Evolutionary conservation across 2,329 filamentous ascomycete species (phyloP), one percentile per base, ranked within the genome.

Genomic region (Cladophialophora immunda): DNA sequence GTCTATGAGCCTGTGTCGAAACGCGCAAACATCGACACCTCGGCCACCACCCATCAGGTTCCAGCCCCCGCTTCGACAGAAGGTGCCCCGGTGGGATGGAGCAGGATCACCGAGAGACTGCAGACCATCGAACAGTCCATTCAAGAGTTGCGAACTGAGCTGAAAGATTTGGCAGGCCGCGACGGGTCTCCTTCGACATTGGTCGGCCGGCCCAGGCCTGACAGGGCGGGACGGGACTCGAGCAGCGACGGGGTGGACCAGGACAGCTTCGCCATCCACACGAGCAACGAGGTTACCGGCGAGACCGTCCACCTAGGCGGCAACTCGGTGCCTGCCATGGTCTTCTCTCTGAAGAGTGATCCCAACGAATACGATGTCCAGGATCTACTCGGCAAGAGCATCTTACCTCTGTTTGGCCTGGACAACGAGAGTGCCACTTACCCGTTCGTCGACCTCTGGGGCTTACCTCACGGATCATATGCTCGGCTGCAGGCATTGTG

Each of bases 381-480:
- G 69, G 84, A 87, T 58, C 76, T 88, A 7, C 75, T 88, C 53
- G 86, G 87, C 69, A 86, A 86, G 70, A 86, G 84, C 53, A 86
- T 89, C 69, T 75, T 89, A 36, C 86, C 86, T 0, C 84, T 88
- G 61, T 82, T 89, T 65, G 87, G 86, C 2, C 79, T 89, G 30
- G 87, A 89, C 72, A 89, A 89, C 70, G 86, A 89, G 71, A 86
- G 84, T 38, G 86, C 86, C 4, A 88, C 86, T 11, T 89, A 89
- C 72, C 87, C 87, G 8, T 89, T 89, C 71, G 85, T 89, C 22
- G 86, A 88, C 72, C 77, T 89, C 1, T 89, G 86, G 86, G 87
- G 87, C 3, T 84, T 85, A 2, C 58, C 58, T 29, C 85, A 88
- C 63, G 86, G 84, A 61, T 86, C 85, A 0, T 78, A 85, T 3